Conservation (phyloP, 2,329 filamentous ascomycete genomes). For the Ophiosphaerella korrae region DNA sequence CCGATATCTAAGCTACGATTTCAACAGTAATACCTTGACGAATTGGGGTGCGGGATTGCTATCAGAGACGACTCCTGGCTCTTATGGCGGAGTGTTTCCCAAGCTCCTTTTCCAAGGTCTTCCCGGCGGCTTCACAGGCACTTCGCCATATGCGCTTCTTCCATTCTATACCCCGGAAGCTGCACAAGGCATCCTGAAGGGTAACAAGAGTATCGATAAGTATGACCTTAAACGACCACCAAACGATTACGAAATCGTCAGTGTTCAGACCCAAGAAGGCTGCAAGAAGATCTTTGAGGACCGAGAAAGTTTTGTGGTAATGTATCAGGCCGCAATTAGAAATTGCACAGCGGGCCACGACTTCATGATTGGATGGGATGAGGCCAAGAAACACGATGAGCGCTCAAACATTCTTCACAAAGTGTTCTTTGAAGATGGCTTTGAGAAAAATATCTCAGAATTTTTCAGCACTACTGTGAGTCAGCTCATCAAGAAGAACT, state of each 20-base stretch:
- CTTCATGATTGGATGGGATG: constrained; percentile 58
- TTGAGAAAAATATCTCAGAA: constrained; percentile 70
- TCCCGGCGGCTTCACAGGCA: constrained; percentile 56
- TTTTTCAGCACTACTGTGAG: constrained; percentile 58
- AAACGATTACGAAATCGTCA: constrained; percentile 51
- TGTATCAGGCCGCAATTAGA: constrained; percentile 66
- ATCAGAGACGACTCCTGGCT: constrained; percentile 43
- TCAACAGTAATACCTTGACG: constrained; percentile 43
- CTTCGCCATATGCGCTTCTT: constrained; percentile 55
- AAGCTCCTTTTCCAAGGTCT: constrained; percentile 53
- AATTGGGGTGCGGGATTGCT: constrained; percentile 59
- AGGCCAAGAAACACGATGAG: constrained; percentile 45
- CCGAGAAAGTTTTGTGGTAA: constrained; percentile 54
- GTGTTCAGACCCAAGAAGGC: constrained; percentile 57
- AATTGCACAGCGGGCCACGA: constrained; percentile 59
- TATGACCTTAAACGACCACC: constrained; percentile 54
- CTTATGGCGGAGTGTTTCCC: constrained; percentile 55
- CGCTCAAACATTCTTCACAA: constrained; percentile 51
- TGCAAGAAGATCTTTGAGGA: constrained; percentile 58
- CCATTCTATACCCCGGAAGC: constrained; percentile 60
- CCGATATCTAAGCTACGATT: constrained; percentile 76
- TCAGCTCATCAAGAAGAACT: constrained; percentile 54
- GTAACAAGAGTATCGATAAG: constrained; percentile 52
- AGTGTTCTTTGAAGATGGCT: constrained; percentile 63
- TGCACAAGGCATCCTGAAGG: constrained; percentile 53